phyloP scores from a whole-genome alignment of 805 yeast genomes.

The Saccharomycopsis oosterbeekiorum region DNA sequence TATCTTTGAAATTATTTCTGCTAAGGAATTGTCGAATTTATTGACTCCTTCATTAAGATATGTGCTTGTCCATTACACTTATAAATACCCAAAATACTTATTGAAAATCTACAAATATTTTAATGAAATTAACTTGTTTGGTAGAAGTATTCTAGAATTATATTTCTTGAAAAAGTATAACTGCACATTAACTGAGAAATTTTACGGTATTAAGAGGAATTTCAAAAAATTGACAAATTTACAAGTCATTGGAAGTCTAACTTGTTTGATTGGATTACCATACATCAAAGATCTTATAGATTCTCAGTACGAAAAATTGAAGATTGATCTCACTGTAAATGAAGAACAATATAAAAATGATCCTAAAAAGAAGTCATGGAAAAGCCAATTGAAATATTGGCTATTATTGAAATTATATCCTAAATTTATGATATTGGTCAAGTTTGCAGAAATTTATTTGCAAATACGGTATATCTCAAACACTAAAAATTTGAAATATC shows the following conservation, averaged over 20 bases:
- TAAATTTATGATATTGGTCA: conserved; percentile 34
- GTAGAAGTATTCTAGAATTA: conserved; percentile 62
- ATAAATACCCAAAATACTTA: conserved; percentile 61
- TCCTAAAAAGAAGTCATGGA: conserved; percentile 23
- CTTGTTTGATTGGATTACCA: conserved; percentile 55
- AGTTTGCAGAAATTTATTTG: conserved; percentile 43
- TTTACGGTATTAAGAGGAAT: conserved; percentile 74
- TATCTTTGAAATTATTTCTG: conserved; percentile 75
- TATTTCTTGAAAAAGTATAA: conserved; percentile 64
- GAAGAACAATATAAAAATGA: not conserved
- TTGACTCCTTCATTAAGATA: conserved; percentile 77
- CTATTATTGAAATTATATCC: conserved; percentile 58
- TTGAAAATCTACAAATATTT: conserved; percentile 54
- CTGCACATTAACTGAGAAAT: conserved; percentile 81
- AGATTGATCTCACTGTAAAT: conserved; percentile 48
- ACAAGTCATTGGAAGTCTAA: conserved; percentile 47
- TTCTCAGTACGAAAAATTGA: conserved; percentile 48
- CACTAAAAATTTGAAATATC: conserved; percentile 38
- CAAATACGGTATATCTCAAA: conserved; percentile 63
- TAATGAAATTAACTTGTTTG: conserved; percentile 61
- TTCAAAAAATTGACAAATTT: conserved; percentile 40
- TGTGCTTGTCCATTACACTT: conserved; percentile 71
- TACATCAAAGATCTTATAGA: conserved; percentile 64
- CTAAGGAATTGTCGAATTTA: conserved; percentile 66
- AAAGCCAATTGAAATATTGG: conserved; percentile 22